Conservation (phyloP, 148 eudicot genomes). For the Silene conica region DNA sequence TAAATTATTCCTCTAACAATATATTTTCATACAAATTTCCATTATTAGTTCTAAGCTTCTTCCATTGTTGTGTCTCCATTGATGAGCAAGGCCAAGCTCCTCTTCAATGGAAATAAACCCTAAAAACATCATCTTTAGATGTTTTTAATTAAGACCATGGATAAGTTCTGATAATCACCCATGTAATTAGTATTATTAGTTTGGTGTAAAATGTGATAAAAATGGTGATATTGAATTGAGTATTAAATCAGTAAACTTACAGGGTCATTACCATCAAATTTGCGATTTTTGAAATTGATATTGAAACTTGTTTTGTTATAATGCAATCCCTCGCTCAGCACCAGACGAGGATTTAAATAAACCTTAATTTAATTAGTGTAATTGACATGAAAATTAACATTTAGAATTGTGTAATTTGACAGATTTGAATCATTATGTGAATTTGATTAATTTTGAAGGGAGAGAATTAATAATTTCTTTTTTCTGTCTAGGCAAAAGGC, state of each 20-base stretch:
- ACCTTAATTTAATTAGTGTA: too few relatives aligned
- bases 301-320: slow-evolving; percentile 50
- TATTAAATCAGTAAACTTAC: slow-evolving; percentile 47
- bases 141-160: slow-evolving; percentile 63
- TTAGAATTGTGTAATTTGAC: too few relatives aligned
- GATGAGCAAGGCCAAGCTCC: slow-evolving; percentile 81
- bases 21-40: slow-evolving; percentile 26
- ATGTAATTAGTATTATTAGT: slow-evolving; percentile 79
- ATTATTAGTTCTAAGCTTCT: slow-evolving; percentile 28
- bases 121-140: slow-evolving; percentile 40
- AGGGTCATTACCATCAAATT: slow-evolving; percentile 70
- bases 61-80: slow-evolving; percentile 46
- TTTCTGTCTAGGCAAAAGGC: too few relatives aligned
- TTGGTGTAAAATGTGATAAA: slow-evolving; percentile 56
- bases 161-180: slow-evolving; percentile 43
- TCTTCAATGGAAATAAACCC: slow-evolving; percentile 62
- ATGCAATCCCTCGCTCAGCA: too few relatives aligned
- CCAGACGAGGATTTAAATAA: too few relatives aligned
- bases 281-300: slow-evolving; percentile 45
- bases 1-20: slow-evolving; percentile 17
- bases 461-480: too few relatives aligned
- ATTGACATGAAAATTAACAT: too few relatives aligned
- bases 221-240: slow-evolving; percentile 42
- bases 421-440: too few relatives aligned
- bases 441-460: too few relatives aligned